Conservation (phyloP, 2,329 filamentous ascomycete species). For the Penicillium aurantiogriseum region DNA sequence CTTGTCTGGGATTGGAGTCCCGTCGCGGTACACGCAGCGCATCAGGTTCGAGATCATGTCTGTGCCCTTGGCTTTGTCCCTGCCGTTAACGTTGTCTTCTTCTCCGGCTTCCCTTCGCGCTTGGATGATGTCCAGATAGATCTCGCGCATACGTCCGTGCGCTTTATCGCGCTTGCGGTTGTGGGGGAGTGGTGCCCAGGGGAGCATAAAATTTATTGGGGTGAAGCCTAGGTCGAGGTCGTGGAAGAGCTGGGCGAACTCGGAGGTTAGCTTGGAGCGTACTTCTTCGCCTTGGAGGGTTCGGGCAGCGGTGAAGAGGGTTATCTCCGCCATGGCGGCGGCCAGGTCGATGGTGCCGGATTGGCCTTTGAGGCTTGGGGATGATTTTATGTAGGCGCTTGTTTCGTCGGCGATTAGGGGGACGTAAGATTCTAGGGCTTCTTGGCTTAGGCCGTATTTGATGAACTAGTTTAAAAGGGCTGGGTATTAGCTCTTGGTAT, state of each 20-base stretch:
- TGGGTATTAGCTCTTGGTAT: neutral
- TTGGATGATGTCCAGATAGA: conserved; percentile 71
- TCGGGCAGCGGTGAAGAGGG: conserved; percentile 76
- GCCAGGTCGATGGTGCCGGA: conserved; percentile 64
- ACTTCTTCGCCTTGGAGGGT: conserved; percentile 75
- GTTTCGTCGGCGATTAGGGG: conserved; percentile 73
- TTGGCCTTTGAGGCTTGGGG: conserved; percentile 57
- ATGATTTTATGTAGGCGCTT: conserved; percentile 52
- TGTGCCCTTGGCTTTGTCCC: conserved; percentile 46
- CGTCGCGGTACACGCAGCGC: conserved; percentile 73
- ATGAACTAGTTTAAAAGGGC: conserved; percentile 47
- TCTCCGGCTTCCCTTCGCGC: conserved; percentile 52
- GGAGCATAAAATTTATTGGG: conserved; percentile 79
- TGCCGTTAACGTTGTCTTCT: neutral
- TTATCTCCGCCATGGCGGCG: conserved; percentile 70
- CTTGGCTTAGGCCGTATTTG: conserved; percentile 62
- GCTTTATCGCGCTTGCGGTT: conserved; percentile 71
- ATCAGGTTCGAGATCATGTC: conserved; percentile 81
- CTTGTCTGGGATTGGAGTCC: conserved; percentile 65
- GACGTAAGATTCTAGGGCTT: conserved; percentile 67
- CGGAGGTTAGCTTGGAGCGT: conserved; percentile 66
- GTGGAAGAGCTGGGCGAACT: conserved; percentile 73
- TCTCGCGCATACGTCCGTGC: conserved; percentile 65
- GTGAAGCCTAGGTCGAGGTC: conserved; percentile 77
- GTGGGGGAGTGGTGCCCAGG: conserved; percentile 73